phyloP scores from a whole-genome alignment of 1,284 basidiomycete genomes.

The Bjerkandera adusta region DNA sequence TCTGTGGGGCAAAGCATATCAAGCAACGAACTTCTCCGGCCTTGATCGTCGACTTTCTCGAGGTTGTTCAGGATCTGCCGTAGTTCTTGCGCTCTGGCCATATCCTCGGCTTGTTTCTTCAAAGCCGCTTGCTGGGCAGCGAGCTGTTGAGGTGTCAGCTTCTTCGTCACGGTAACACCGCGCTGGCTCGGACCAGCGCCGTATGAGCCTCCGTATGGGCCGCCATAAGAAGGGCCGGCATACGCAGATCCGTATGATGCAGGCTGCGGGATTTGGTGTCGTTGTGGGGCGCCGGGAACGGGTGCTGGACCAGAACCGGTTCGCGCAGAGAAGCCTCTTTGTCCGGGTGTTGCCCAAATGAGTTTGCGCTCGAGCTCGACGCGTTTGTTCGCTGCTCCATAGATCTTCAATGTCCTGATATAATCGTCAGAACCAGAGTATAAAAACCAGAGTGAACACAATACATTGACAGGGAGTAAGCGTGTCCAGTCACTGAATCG shows the following conservation, averaged over 20 bases:
- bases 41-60: constrained; percentile 77
- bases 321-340: constrained; percentile 48
- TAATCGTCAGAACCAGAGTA: constrained; percentile 6
- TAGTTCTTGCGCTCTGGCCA: constrained; percentile 63
- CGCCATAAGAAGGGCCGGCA: neutral
- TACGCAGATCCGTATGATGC: neutral
- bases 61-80: constrained; percentile 60
- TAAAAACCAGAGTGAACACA: constrained; percentile 1
- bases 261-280: constrained; percentile 3
- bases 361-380: constrained; percentile 62
- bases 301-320: constrained; percentile 18
- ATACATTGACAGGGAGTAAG: constrained; percentile 65
- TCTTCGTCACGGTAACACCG: constrained; percentile 10
- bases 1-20: constrained; percentile 67
- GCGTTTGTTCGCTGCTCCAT: constrained; percentile 59
- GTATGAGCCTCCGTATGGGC: constrained; percentile 2
- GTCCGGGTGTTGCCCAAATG: constrained; percentile 71
- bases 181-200: constrained; percentile 4
- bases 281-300: constrained; percentile 18
- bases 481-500: neutral
- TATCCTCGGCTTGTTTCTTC: constrained; percentile 50
- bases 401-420: constrained; percentile 69
- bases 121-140: constrained; percentile 30
- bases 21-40: constrained; percentile 64
- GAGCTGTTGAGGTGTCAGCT: constrained; percentile 28